Conservation (phyloP, 176 grass and related monocot genomes). For the Thinopyrum elongatum region DNA sequence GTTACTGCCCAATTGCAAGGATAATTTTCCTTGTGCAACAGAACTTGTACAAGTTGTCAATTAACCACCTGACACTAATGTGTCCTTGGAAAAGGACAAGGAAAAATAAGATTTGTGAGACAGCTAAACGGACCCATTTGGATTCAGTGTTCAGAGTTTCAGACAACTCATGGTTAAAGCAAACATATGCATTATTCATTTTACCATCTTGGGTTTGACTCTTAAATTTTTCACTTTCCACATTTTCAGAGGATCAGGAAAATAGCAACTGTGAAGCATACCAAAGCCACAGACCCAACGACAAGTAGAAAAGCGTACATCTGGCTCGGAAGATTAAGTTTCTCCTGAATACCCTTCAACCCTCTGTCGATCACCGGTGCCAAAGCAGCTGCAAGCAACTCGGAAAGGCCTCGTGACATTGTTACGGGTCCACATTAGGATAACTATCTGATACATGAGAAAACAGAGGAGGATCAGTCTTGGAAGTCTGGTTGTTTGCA, state of each 20-base stretch:
- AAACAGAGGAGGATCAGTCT: conserved; percentile 7
- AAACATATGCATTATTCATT: conserved; percentile 19
- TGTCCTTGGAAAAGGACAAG: neutral
- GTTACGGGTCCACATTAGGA: conserved; percentile 68
- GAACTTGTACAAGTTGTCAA: conserved; percentile 7
- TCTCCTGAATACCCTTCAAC: conserved; percentile 45
- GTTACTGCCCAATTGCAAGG: neutral
- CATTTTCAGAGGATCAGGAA: conserved; percentile 63
- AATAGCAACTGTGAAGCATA: conserved; percentile 45
- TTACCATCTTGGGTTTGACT: neutral
- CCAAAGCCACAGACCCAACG: conserved; percentile 24
- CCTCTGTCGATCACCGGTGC: conserved; percentile 44
- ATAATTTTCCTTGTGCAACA: neutral
- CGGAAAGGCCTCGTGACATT: conserved; percentile 60
- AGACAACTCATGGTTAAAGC: neutral
- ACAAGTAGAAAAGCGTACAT: conserved; percentile 54
- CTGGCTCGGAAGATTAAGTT: conserved; percentile 53
- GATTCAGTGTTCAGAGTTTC: neutral
- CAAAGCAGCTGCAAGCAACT: conserved; percentile 49
- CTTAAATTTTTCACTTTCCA: conserved; percentile 52
- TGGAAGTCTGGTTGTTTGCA: neutral
- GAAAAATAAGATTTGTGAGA: neutral
- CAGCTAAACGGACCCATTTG: conserved; percentile 4
- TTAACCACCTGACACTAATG: neutral
- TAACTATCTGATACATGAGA: conserved; percentile 48